These are phyloP conservation scores for Debaryomyces coudertii DNA, from an alignment of 1,139 yeast species.

Conservation along the genomic window DNA sequence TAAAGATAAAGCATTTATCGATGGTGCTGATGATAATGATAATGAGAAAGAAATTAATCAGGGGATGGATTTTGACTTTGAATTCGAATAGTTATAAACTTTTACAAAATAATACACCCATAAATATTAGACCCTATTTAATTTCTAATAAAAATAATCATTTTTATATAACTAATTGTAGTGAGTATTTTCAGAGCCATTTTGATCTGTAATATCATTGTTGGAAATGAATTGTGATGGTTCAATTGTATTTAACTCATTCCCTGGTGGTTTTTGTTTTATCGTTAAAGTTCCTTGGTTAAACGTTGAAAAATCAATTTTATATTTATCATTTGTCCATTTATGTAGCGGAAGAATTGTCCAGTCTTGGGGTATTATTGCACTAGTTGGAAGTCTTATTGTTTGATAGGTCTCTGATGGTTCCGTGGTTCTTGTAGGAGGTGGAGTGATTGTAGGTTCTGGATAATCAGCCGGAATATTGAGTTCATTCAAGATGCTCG, in stretches of 20 bases:
- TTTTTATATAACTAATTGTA: neutral
- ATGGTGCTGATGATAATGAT: neutral
- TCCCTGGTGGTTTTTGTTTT: conserved; percentile 7
- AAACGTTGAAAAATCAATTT: conserved; percentile 24
- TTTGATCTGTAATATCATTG: neutral
- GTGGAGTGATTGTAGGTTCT: conserved; percentile 1
- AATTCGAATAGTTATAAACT: conserved; percentile 1
- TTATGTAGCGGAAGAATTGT: conserved; percentile 30
- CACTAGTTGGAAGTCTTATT: conserved; percentile 27
- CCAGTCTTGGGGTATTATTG: conserved; percentile 42
- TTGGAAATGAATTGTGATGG: neutral
- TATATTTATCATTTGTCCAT: conserved; percentile 19
- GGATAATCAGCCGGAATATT: conserved; percentile 10
- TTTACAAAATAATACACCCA: neutral
- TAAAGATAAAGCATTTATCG: neutral
- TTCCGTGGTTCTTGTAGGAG: conserved; percentile 6
- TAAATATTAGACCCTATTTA: neutral
- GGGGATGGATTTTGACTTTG: conserved; percentile 7
- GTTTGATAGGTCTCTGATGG: conserved; percentile 21
- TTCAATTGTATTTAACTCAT: conserved; percentile 8
- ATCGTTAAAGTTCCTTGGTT: conserved; percentile 21
- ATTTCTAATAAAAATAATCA: neutral
- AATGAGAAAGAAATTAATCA: neutral
- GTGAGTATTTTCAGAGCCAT: neutral
- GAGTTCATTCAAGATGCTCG: conserved; percentile 3